Evolutionary conservation across 2,329 filamentous ascomycete genomes (phyloP).

Genomic region (Stachybotrys elegans): DNA sequence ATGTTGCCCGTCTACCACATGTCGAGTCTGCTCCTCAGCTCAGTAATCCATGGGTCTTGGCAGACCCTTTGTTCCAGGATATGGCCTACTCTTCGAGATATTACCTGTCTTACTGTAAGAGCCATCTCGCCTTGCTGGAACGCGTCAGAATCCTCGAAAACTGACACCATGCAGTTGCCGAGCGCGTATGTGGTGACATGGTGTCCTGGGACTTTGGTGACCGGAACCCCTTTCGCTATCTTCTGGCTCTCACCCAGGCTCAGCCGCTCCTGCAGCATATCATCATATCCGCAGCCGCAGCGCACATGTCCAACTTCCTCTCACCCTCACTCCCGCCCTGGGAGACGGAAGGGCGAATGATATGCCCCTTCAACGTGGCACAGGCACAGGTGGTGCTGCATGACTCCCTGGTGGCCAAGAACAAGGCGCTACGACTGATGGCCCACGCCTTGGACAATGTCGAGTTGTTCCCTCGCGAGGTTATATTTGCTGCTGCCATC

Average conservation of each 20-base stretch:
- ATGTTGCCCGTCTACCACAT: constrained; percentile 12
- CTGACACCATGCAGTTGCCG: constrained; percentile 31
- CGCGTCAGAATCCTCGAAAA: background rate
- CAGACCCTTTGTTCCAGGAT: constrained; percentile 46
- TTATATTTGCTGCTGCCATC: constrained; percentile 39
- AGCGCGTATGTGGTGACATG: constrained; percentile 48
- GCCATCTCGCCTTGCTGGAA: background rate
- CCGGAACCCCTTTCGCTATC: constrained; percentile 40
- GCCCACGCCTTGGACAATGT: constrained; percentile 32
- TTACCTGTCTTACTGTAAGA: constrained; percentile 37
- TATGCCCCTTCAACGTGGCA: constrained; percentile 9
- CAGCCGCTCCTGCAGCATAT: constrained; percentile 40
- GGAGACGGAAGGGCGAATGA: background rate
- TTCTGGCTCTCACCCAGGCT: constrained; percentile 35
- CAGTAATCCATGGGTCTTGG: constrained; percentile 32
- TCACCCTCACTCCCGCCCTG: constrained; percentile 22
- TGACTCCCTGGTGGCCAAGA: constrained; percentile 41
- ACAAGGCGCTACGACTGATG: constrained; percentile 37
- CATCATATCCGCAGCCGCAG: constrained; percentile 42
- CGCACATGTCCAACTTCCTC: constrained; percentile 40
- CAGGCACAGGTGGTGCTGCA: constrained; percentile 25
- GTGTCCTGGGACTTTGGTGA: constrained; percentile 39
- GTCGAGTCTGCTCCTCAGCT: constrained; percentile 7
- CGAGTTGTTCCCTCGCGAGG: constrained; percentile 30
- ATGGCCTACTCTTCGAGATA: constrained; percentile 40